Evolutionary conservation across 805 yeast genomes (phyloP).

Genomic region (Hagleromyces aurorensis): DNA sequence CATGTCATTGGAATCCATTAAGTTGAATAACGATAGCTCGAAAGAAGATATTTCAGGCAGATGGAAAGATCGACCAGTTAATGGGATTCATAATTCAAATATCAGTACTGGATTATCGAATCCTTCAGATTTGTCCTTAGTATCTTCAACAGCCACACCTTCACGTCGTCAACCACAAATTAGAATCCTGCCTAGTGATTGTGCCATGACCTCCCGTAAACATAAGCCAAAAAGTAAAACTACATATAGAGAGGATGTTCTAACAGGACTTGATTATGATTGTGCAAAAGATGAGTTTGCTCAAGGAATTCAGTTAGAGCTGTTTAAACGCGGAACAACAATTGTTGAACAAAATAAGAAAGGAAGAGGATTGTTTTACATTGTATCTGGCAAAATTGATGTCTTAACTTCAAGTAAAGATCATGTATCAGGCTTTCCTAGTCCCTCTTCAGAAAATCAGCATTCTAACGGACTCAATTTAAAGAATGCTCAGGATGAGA

Average conservation of each 20-base stretch:
- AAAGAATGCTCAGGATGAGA: conserved; percentile 13
- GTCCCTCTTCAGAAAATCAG: conserved; percentile 3
- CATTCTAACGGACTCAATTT: background rate
- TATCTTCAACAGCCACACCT: conserved; percentile 11
- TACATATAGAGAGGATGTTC: conserved; percentile 18
- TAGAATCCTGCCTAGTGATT: conserved; percentile 22
- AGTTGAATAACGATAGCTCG: no score
- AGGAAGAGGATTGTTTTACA: conserved; percentile 70
- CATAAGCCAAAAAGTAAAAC: conserved; percentile 14
- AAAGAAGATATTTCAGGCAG: no score
- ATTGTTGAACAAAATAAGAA: conserved; percentile 58
- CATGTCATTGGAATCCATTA: conserved; percentile 15
- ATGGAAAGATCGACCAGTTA: background rate
- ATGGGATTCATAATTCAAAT: background rate
- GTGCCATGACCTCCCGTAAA: conserved; percentile 12
- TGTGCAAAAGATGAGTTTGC: conserved; percentile 52
- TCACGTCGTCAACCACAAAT: conserved; percentile 17
- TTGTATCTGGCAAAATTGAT: conserved; percentile 70
- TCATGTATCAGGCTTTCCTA: conserved; percentile 1
- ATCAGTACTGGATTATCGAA: background rate
- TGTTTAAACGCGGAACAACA: conserved; percentile 43
- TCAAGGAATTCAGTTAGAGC: conserved; percentile 48
- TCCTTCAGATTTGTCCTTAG: conserved; percentile 14
- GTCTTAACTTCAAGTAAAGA: conserved; percentile 31
- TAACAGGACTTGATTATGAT: conserved; percentile 36